Conservation (phyloP, 2,329 filamentous ascomycete species). For the Stenocarpella maydis region DNA sequence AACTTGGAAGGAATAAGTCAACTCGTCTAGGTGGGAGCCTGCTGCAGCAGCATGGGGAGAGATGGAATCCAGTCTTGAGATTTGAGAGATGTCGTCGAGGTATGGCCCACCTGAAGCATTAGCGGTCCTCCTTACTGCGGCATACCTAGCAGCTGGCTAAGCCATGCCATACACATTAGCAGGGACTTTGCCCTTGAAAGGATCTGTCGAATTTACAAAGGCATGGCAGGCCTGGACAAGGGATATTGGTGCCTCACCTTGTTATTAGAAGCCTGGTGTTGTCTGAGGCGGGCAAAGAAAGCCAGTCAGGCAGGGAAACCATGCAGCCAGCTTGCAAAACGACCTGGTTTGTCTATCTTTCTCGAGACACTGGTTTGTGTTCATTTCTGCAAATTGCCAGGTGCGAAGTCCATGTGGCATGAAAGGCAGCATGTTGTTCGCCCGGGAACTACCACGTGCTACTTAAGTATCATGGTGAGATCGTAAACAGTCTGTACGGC, state of each 20-base stretch:
- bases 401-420: background rate
- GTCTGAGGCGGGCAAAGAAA: conserved; percentile 2
- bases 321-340: background rate
- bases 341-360: background rate
- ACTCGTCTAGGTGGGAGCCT: background rate
- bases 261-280: background rate
- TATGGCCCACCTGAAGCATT: background rate
- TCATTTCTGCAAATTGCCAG: background rate
- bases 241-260: background rate
- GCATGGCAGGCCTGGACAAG: background rate
- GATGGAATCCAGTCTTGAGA: background rate
- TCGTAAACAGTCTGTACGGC: no score
- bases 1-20: background rate
- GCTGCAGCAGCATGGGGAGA: background rate
- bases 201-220: background rate
- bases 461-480: no score
- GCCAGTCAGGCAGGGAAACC: background rate
- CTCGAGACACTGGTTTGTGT: no score
- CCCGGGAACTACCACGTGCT: no score
- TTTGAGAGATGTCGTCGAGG: background rate
- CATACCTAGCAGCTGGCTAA: background rate
- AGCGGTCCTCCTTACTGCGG: background rate
- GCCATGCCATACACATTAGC: background rate
- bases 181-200: background rate
- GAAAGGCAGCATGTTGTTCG: background rate